Conservation (phyloP, 192 early-diverging fungal genomes). For the Backusella liffmaniae region DNA sequence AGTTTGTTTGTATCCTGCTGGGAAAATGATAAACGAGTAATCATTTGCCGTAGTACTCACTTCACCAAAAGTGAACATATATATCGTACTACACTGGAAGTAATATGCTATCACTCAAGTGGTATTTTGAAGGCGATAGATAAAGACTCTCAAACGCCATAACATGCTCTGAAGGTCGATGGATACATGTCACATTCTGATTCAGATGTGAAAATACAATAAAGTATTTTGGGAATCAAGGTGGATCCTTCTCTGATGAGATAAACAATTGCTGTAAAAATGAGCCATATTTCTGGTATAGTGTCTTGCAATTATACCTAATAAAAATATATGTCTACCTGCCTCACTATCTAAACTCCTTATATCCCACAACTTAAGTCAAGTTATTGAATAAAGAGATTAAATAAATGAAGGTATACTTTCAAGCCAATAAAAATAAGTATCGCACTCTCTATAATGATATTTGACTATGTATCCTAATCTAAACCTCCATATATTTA, state of each 20-base stretch:
- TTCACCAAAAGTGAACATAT: slow-evolving; percentile 83
- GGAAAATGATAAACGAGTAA: slow-evolving; percentile 82
- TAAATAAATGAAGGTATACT: too few relatives aligned
- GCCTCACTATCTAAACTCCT: too few relatives aligned
- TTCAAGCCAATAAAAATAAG: too few relatives aligned
- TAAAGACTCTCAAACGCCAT: slow-evolving; percentile 61
- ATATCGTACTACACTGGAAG: slow-evolving; percentile 81
- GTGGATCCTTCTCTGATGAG: slow-evolving; percentile 82
- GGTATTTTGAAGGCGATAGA: slow-evolving; percentile 89
- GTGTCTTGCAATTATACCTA: too few relatives aligned
- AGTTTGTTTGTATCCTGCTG: slow-evolving; percentile 93
- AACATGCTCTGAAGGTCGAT: slow-evolving; percentile 77
- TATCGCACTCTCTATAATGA: too few relatives aligned
- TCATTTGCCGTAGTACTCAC: slow-evolving; percentile 82
- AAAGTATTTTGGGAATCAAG: slow-evolving; percentile 76
- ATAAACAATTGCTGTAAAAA: slow-evolving; percentile 78
- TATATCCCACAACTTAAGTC: too few relatives aligned
- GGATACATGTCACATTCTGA: slow-evolving; percentile 89
- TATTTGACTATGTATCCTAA: too few relatives aligned
- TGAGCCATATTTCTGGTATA: too few relatives aligned
- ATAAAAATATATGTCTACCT: too few relatives aligned
- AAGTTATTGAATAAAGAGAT: too few relatives aligned
- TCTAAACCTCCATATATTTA: too few relatives aligned
- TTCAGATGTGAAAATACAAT: slow-evolving; percentile 88
- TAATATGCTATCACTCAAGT: slow-evolving; percentile 84